These are phyloP conservation scores for Aspergillus versicolor DNA, from an alignment of 2,329 filamentous ascomycete genomes.

Conservation along the genomic window DNA sequence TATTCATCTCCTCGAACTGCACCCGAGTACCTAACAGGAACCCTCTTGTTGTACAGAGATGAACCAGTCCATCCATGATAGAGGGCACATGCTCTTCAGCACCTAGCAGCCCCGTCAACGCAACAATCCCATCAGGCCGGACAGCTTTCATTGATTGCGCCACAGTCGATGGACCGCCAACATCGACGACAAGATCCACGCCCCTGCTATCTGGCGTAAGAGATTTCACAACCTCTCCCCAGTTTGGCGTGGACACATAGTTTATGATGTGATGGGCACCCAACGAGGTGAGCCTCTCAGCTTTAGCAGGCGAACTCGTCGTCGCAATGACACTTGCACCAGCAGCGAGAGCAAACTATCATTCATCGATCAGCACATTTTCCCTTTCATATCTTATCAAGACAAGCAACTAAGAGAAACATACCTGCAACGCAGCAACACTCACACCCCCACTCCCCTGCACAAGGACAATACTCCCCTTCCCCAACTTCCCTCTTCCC, in stretches of 20 bases:
- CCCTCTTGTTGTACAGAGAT: constrained; percentile 48
- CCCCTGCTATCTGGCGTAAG: constrained; percentile 50
- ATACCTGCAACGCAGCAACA: constrained; percentile 50
- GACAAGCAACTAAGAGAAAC: background rate
- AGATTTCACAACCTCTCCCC: constrained; percentile 55
- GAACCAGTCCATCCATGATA: constrained; percentile 40
- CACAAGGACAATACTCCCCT: constrained; percentile 49
- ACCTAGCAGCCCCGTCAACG: constrained; percentile 55
- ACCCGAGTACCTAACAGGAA: constrained; percentile 48
- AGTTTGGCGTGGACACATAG: constrained; percentile 53
- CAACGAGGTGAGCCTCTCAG: constrained; percentile 49
- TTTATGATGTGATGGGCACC: constrained; percentile 60
- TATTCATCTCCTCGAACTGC: constrained; percentile 54
- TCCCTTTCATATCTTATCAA: too few relatives aligned
- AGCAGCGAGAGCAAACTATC: constrained; percentile 42
- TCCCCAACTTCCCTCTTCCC: constrained; percentile 15
- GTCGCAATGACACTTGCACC: constrained; percentile 60
- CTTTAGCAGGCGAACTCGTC: constrained; percentile 53
- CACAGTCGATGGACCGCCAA: constrained; percentile 55
- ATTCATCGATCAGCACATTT: background rate
- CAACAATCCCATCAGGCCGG: constrained; percentile 50
- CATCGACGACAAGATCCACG: constrained; percentile 57
- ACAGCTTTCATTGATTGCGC: constrained; percentile 44
- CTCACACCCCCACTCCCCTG: constrained; percentile 56
- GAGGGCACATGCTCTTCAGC: constrained; percentile 36